A percentile compares a stretch with the other conserved stretches of the same genome.
Evolutionary conservation across 352 stramenopile genomes (phyloP).

Genomic region (Phytophthora nicotianae): DNA sequence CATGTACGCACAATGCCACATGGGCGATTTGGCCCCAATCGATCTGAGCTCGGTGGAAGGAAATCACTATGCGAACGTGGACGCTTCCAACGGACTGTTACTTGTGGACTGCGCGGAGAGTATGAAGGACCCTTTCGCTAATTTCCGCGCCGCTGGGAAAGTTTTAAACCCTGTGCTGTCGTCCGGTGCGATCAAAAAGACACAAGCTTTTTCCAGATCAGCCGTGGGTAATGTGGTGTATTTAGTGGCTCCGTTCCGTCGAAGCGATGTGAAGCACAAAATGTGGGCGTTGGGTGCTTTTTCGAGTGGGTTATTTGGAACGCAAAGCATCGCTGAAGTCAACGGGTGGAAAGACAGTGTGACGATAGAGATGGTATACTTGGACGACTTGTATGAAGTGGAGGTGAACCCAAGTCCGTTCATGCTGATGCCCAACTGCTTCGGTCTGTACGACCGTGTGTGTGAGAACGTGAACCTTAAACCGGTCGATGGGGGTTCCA

Average conservation of each 20-base stretch:
- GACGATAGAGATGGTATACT: constrained; percentile 69
- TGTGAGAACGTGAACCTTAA: constrained; percentile 64
- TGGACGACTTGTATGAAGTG: constrained; percentile 77
- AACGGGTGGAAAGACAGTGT: constrained; percentile 56
- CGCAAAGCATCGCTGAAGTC: constrained; percentile 25
- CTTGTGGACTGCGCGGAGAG: constrained; percentile 61
- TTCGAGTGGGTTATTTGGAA: constrained; percentile 58
- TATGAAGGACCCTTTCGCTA: constrained; percentile 62
- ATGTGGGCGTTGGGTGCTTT: constrained; percentile 75
- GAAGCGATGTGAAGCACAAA: constrained; percentile 74
- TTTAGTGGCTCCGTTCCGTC: constrained; percentile 67
- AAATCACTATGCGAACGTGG: constrained; percentile 51
- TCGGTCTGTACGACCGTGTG: constrained; percentile 75
- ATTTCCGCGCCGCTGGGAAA: constrained; percentile 66
- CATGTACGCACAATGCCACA: constrained; percentile 70
- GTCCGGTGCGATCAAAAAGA: constrained; percentile 55
- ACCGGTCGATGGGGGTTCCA: constrained; percentile 27
- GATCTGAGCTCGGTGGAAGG: constrained; percentile 49
- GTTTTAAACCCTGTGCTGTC: constrained; percentile 57
- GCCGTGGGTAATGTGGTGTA: constrained; percentile 73
- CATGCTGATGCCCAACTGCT: constrained; percentile 58
- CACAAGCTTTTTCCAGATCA: constrained; percentile 66
- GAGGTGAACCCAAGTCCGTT: constrained; percentile 66
- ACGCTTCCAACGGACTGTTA: constrained; percentile 55
- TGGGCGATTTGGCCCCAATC: constrained; percentile 66